phyloP scores from a whole-genome alignment of 441 rosid species.

The Metrosideros polymorpha region DNA sequence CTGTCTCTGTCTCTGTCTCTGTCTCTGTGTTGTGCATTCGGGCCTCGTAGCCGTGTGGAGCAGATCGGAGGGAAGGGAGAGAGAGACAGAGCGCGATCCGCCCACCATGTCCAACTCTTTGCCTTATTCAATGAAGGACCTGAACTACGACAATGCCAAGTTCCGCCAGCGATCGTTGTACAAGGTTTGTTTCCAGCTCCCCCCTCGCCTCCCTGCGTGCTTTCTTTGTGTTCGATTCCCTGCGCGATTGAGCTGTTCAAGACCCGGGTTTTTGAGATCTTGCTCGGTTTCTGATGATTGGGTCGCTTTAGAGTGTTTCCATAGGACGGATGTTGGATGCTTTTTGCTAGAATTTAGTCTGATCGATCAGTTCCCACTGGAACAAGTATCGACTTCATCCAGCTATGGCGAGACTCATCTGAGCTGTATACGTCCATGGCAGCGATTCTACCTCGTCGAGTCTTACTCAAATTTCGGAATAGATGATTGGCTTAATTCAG shows the following conservation, averaged over 20 bases:
- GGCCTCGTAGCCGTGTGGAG: not conserved
- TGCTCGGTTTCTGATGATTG: not conserved
- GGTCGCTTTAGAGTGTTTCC: not conserved
- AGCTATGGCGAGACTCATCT: not conserved
- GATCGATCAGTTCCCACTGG: not conserved
- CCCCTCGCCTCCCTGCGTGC: not conserved
- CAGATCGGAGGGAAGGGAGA: not conserved
- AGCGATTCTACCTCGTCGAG: not conserved
- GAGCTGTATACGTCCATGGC: not conserved
- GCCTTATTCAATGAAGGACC: conserved; percentile 77
- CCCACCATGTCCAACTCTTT: conserved; percentile 61
- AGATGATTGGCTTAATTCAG: not conserved
- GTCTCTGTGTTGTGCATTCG: not conserved
- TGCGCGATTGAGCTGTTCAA: not conserved
- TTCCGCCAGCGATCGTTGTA: conserved; percentile 73
- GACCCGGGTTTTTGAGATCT: not conserved
- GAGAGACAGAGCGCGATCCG: not conserved
- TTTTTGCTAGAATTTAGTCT: not conserved
- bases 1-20: not conserved
- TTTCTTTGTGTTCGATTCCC: not conserved
- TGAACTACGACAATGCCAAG: conserved; percentile 91
- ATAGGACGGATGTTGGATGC: not conserved
- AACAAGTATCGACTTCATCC: not conserved
- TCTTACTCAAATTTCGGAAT: not conserved
- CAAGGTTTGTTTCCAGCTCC: conserved; percentile 36